These are phyloP conservation scores for Penicillium verhagenii DNA, from an alignment of 495 filamentous ascomycete species.

Conservation along the genomic window DNA sequence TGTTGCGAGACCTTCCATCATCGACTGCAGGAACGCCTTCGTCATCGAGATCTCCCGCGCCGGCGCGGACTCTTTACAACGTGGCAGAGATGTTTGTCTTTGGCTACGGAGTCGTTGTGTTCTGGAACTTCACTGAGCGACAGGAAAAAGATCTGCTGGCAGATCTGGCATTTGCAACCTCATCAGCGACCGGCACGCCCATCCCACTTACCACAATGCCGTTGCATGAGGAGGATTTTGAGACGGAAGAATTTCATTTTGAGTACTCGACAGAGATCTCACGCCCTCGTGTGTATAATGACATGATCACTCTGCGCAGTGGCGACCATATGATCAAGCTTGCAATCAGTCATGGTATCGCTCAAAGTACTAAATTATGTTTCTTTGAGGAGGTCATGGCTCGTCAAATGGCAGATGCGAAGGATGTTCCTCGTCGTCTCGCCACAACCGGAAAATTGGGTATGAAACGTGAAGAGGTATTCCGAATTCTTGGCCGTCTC, in stretches of 20 bases:
- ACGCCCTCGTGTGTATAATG: conserved; percentile 90
- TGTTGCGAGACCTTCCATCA: conserved; percentile 18
- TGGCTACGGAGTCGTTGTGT: conserved; percentile 95
- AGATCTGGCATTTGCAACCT: conserved; percentile 86
- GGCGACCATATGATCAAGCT: conserved; percentile 99
- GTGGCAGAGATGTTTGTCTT: conserved; percentile 99
- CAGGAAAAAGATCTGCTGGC: conserved; percentile 97
- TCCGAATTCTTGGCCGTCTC: conserved; percentile 82
- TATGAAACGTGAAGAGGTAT: conserved; percentile 88
- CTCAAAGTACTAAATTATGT: conserved; percentile 93
- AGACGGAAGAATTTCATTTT: conserved; percentile 99
- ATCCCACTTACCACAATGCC: conserved; percentile 66
- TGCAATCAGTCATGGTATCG: conserved; percentile 94
- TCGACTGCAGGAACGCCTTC: conserved; percentile 14
- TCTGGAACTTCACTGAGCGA: conserved; percentile 95
- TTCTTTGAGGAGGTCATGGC: conserved; percentile 98
- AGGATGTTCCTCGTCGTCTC: conserved; percentile 83
- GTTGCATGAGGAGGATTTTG: conserved; percentile 81
- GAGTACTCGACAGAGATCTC: conserved; percentile 86
- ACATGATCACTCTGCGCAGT: conserved; percentile 96
- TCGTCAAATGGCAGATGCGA: conserved; percentile 86
- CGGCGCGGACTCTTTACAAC: conserved; percentile 59
- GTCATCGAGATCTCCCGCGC: conserved; percentile 22
- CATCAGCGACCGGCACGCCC: conserved; percentile 47
- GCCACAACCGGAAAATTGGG: conserved; percentile 88